These are phyloP conservation scores for Waltergamsia citrina DNA, from an alignment of 2,329 filamentous ascomycete species.

Conservation along the genomic window DNA sequence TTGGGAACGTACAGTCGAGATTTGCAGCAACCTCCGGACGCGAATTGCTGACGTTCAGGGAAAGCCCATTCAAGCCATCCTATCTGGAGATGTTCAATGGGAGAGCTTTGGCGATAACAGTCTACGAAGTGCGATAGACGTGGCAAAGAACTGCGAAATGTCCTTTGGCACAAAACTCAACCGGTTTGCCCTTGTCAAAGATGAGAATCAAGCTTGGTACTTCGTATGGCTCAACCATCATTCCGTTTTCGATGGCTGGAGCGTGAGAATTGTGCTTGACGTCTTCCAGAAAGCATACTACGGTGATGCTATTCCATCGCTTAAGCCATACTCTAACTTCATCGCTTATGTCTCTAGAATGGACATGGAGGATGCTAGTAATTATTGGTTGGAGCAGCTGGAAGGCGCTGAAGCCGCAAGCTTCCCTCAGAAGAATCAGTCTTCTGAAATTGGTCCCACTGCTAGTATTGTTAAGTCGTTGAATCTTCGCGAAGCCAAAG, in stretches of 20 bases:
- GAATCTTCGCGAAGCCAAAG: neutral
- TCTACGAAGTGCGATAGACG: neutral
- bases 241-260: constrained; percentile 4
- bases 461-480: neutral
- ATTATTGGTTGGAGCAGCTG: constrained; percentile 8
- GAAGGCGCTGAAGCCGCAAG: constrained; percentile 4
- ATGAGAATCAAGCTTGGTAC: neutral
- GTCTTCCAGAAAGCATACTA: constrained; percentile 4
- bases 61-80: constrained; percentile 4
- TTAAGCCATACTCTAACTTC: constrained; percentile 6
- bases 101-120: neutral
- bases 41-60: constrained; percentile 9
- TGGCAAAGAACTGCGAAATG: constrained; percentile 4
- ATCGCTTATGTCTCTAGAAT: constrained; percentile 4
- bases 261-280: constrained; percentile 4
- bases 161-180: constrained; percentile 2
- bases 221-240: constrained; percentile 5
- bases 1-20: constrained; percentile 9
- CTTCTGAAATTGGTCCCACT: neutral
- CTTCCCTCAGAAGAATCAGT: constrained; percentile 5
- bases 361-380: constrained; percentile 2
- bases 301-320: neutral
- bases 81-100: constrained; percentile 5
- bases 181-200: constrained; percentile 1
- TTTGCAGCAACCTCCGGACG: constrained; percentile 10